Percentiles rank a stretch among this genome's conserved stretches.
Evolutionary conservation across 2,329 filamentous ascomycete genomes (phyloP).

Genomic region (Clarireedia monteithiana): DNA sequence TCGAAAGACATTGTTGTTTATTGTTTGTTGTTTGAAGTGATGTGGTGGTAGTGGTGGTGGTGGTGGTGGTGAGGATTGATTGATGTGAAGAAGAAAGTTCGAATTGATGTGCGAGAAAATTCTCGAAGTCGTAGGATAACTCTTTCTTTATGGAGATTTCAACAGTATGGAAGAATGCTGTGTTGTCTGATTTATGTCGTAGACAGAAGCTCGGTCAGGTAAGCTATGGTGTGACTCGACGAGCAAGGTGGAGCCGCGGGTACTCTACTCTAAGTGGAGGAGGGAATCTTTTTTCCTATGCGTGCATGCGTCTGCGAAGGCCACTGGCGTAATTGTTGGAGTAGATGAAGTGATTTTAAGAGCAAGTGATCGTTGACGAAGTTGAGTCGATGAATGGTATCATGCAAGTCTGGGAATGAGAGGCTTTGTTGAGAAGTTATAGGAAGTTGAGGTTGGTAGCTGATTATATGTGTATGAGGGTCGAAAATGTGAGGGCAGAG

Average conservation of each 20-base stretch:
- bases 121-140: slow-evolving; percentile 1
- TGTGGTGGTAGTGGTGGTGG: not conserved
- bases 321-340: slow-evolving; percentile 14
- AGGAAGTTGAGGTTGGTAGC: not conserved
- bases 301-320: slow-evolving; percentile 9
- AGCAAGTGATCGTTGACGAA: slow-evolving; percentile 8
- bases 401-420: slow-evolving; percentile 1
- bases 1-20: slow-evolving; percentile 26
- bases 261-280: slow-evolving; percentile 14
- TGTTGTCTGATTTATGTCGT: slow-evolving; percentile 12
- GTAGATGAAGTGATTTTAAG: slow-evolving; percentile 16
- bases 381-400: slow-evolving; percentile 12
- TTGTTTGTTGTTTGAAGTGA: slow-evolving; percentile 7
- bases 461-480: not conserved
- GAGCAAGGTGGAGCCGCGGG: slow-evolving; percentile 22
- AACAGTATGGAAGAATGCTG: slow-evolving; percentile 5
- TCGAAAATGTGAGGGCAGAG: slow-evolving; percentile 8
- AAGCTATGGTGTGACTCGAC: slow-evolving; percentile 26
- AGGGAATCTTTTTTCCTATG: slow-evolving; percentile 5
- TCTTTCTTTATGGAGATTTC: slow-evolving; percentile 7
- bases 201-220: slow-evolving; percentile 11
- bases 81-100: not conserved
- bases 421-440: not conserved
- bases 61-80: slow-evolving; percentile 2
- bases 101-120: not conserved